Base-by-base conservation (phyloP, 768 basidiomycete genomes). In the Pholiota molesta region DNA sequence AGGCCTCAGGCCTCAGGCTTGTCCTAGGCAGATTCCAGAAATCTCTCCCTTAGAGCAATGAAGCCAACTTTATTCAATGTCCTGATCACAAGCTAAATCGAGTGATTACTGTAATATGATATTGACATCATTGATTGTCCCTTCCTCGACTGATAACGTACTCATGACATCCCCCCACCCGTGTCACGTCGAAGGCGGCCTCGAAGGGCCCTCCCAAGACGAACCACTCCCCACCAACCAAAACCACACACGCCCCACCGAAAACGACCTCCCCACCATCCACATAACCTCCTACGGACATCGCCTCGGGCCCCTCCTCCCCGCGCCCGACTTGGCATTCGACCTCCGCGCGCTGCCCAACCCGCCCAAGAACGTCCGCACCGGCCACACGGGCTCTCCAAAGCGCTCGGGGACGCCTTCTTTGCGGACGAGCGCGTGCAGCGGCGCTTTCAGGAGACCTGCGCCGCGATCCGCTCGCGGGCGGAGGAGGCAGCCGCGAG, bases 271-370 rank as follows among this genome's bases (percentile, higher is more conserved):
- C 11, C 67, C 66, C 16, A 68, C 58, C 7, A 47, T 71, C n/a
- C 45, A 23, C 39, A 60, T 73, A 39, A 63, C 67, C 13, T 73
- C 72, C n/a, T 73, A 59, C 52, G 71, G 71, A 11, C 65, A 69
- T 49, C 64, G 66, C 55, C 52, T 61, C 16, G 71, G 72, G 4
- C 70, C 68, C 14, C 60, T 71, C 17, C 26, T 56, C 8, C 71
- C 69, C 52, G 49, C 57, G 23, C 70, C 72, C 47, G 54, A 67
- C 35, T 28, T 73, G 54, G 62, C 64, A 10, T 64, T 73, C 52
- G 72, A 73, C 56, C 58, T 71, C 23, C 70, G 72, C n/a, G 63
- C 52, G 13, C 60, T 73, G 16, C 71, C 72, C 29, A 69, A 70
- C 54, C 72, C 71, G n/a, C 72, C 72, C 11, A 73, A 70, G 60